Conservation (phyloP, 352 stramenopile species). For the Globisporangium uncinulatum region DNA sequence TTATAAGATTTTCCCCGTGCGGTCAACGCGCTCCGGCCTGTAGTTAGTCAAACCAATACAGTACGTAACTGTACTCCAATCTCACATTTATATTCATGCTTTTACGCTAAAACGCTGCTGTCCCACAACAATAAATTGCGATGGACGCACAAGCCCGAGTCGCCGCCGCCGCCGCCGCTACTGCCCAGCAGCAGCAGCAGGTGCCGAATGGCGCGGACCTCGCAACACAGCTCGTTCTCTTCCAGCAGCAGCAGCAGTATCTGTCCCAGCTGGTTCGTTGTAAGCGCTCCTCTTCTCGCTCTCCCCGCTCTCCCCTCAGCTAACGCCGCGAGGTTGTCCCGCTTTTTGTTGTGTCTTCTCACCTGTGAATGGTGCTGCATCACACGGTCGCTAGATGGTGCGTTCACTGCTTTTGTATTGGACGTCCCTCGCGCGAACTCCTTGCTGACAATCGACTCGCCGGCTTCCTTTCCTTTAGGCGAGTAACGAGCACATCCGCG, state of each 20-base stretch:
- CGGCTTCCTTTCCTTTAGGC: constrained; percentile 18
- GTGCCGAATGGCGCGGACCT: constrained; percentile 25
- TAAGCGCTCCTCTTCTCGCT: background rate
- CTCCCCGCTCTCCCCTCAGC: background rate
- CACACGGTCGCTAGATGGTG: constrained; percentile 5
- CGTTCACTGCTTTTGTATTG: background rate
- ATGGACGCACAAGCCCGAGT: constrained; percentile 8
- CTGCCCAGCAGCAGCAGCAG: constrained; percentile 8
- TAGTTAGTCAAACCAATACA: too few species aligned
- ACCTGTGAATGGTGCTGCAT: background rate
- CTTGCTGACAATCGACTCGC: background rate
- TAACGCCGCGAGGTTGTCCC: too few species aligned
- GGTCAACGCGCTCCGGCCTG: too few species aligned
- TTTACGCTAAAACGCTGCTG: too few species aligned
- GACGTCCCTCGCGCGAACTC: background rate
- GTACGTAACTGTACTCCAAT: too few species aligned
- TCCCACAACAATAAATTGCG: background rate
- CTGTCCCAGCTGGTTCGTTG: constrained; percentile 36
- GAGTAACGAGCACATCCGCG: constrained; percentile 77
- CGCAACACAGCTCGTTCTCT: constrained; percentile 43
- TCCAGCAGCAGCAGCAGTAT: constrained; percentile 60
- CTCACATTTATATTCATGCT: too few species aligned
- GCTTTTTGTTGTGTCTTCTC: too few species aligned
- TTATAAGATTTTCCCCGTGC: too few species aligned
- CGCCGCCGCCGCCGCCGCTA: constrained; percentile 6